Evolutionary conservation across 192 early-diverging fungal species (phyloP).

Genomic region (Chytriomyces sp.): DNA sequence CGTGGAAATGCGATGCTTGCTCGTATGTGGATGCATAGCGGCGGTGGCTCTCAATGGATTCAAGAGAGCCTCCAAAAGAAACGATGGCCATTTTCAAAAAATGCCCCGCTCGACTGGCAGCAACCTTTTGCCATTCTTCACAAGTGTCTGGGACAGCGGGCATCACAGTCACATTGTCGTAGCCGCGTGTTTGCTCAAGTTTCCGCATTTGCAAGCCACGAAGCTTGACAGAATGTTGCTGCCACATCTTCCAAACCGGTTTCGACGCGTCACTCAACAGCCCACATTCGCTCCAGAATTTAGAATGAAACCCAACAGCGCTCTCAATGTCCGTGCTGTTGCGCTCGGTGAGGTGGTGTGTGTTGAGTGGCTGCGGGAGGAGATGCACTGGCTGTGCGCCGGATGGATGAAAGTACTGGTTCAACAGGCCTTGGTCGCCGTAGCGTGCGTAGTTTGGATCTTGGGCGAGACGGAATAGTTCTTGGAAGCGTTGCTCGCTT

Average conservation of each 20-base stretch:
- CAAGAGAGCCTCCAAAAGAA: background rate
- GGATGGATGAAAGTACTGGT: background rate
- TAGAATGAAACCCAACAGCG: constrained; percentile 12
- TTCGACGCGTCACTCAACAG: constrained; percentile 5
- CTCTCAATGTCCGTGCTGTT: background rate
- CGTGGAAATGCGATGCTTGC: constrained; percentile 9
- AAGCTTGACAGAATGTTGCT: background rate
- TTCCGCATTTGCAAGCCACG: constrained; percentile 5
- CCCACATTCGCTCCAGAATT: constrained; percentile 24
- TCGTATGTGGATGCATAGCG: background rate
- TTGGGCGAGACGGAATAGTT: background rate
- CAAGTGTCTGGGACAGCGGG: constrained; percentile 6
- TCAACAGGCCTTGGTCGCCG: constrained; percentile 23
- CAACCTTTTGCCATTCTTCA: background rate
- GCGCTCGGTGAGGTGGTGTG: constrained; percentile 16
- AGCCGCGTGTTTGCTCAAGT: background rate
- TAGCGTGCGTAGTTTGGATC: constrained; percentile 1
- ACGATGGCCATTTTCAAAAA: constrained; percentile 13
- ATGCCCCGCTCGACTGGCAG: background rate
- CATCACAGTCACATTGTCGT: background rate
- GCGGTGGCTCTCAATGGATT: background rate
- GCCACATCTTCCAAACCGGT: background rate
- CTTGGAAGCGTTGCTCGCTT: background rate
- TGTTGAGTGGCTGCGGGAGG: constrained; percentile 12
- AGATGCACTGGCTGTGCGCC: background rate